Evolutionary conservation across 2,329 filamentous ascomycete species (phyloP), one percentile per base, ranked within the genome.

Genomic region (Raffaelea ambrosiae): DNA sequence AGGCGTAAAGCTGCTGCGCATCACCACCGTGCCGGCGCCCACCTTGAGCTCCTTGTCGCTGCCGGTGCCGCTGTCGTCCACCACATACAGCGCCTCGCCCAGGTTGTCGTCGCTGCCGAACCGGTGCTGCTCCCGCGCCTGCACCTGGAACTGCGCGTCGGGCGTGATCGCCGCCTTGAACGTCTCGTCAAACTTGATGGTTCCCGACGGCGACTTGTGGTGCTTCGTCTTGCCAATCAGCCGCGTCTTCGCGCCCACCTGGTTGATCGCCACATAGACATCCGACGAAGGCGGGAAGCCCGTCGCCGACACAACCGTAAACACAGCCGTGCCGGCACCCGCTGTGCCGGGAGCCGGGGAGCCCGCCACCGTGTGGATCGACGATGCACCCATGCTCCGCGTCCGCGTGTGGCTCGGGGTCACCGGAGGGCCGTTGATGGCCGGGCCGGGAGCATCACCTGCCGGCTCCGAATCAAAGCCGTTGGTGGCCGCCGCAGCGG

Each of bases 141-240:
- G 78, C 52, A 98, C 63, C 62, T 88, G 86, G 76, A 96, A 97
- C 60, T 87, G 83, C 20, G 86, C 75, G 57, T 96, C 91, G 2
- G 91, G 83, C 1, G 83, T 77, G 66, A 89, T 94, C 11, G 75
- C 71, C 20, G 86, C 74, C 59, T 83, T 89, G 72, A 93, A 91
- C 1, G 79, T 82, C 63, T 95, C 88, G 53, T 88, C 83, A 63
- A 81, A 95, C 18, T 71, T 74, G 52, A 87, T 77, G 3, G 74
- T 68, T 2, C 85, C 87, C 1, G 70, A 71, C 3, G 77, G 68
- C 1, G 83, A 76, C 65, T 95, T 95, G 69, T 86, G 79, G 54
- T 93, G 85, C 63, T 95, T 95, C 20, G 90, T 96, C 72, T 97
- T 96, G 68, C 90, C 83, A 41, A 98, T 71, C 41, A 85, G 79